These are phyloP conservation scores for Calonectria hawksworthii DNA, from an alignment of 2,329 filamentous ascomycete species.

Conservation along the genomic window DNA sequence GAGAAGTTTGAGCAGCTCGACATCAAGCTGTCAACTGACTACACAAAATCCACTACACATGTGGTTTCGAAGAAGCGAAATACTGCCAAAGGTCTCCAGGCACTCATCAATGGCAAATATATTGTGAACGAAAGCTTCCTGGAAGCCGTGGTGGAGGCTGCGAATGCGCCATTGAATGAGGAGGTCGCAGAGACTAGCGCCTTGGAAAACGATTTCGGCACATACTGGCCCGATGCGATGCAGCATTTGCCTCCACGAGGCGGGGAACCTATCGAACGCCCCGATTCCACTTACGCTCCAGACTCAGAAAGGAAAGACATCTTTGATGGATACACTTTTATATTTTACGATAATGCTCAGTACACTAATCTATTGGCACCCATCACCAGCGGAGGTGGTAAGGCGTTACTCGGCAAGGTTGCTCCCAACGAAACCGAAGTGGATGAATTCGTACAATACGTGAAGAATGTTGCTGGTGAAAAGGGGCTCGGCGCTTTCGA, in stretches of 20 bases:
- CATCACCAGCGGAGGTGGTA: slow-evolving; percentile 85
- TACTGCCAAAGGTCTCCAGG: slow-evolving; percentile 87
- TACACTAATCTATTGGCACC: slow-evolving; percentile 81
- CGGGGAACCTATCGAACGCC: slow-evolving; percentile 79
- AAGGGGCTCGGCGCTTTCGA: slow-evolving; percentile 78
- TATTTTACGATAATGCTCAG: slow-evolving; percentile 85
- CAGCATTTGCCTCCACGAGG: slow-evolving; percentile 81
- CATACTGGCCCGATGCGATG: slow-evolving; percentile 81
- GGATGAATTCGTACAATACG: slow-evolving; percentile 83
- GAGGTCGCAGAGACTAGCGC: slow-evolving; percentile 65
- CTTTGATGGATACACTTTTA: slow-evolving; percentile 89
- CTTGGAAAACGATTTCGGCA: slow-evolving; percentile 85
- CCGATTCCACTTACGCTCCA: slow-evolving; percentile 79
- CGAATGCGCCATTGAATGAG: slow-evolving; percentile 61
- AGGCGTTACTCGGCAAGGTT: slow-evolving; percentile 78
- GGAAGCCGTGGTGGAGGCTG: slow-evolving; percentile 76
- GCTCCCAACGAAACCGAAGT: slow-evolving; percentile 74
- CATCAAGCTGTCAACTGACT: slow-evolving; percentile 85
- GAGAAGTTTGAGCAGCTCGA: slow-evolving; percentile 84
- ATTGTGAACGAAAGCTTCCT: slow-evolving; percentile 84
- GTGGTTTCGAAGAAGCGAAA: slow-evolving; percentile 92
- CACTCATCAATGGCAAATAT: slow-evolving; percentile 83
- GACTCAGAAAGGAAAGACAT: slow-evolving; percentile 75
- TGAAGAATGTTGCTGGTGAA: slow-evolving; percentile 80
- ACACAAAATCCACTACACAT: slow-evolving; percentile 82